Evolutionary conservation across 306 rosid genomes (phyloP), one percentile per base, ranked within the genome.

Genomic region (Cicer arietinum): DNA sequence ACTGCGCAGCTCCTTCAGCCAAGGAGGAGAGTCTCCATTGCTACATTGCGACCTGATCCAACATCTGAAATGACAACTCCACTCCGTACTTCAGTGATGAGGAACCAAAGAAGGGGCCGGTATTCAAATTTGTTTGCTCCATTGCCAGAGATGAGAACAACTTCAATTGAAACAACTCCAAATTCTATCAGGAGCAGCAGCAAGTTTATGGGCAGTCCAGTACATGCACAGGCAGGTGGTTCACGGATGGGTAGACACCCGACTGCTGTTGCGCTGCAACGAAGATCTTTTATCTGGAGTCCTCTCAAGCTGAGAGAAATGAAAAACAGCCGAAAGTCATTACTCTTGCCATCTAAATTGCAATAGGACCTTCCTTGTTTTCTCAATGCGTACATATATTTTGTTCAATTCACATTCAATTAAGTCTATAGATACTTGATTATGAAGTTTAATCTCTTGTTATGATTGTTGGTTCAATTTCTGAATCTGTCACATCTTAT

Each of bases 171-270:
- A 76, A 82, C 79, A 44, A 95, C 99, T 0, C 97, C 99, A 3
- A 76, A 48, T 73, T 83, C 92, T 40, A 76, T 71, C 76, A 85
- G 93, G 84, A 82, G 97, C 45, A 90, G 91, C 65, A 89, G 98
- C 51, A 95, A 86, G 88, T 95, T 95, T 79, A 85, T 84, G 93
- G 87, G 93, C 17, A 95, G 98, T 77, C 98, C 96, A 43, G 16
- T 69, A 35, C 85, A 83, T 48, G 84, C 84, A 67, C 86, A 83
- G 60, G 86, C 84, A 67, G 84, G 81, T 46, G 84, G 81, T 46
- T 85, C 88, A 10, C 17, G 67, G 65, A 25, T 79, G 53, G 77
- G 82, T 12, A 90, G 89, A 73, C 80, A 83, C 78, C 74, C 88
- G 10, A 46, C 88, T 25, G 80, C 73, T 18, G 45, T 92, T 69